phyloP scores from a whole-genome alignment of 164 flowering plant species.

The Aristolochia fimbriata region DNA sequence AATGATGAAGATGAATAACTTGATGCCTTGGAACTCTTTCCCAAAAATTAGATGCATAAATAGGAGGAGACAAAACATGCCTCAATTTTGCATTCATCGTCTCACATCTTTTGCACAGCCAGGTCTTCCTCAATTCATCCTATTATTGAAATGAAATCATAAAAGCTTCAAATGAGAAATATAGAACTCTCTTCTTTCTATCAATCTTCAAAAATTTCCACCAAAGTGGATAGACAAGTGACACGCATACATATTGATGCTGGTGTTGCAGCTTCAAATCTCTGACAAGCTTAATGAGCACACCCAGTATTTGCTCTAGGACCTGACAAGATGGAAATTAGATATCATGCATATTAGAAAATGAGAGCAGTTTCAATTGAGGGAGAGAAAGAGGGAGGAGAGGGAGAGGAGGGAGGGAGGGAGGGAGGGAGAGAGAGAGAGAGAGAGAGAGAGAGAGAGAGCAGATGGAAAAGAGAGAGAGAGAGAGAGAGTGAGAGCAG shows the following conservation, averaged over 20 bases:
- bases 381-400: not conserved
- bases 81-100: constrained; percentile 94
- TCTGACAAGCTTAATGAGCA: constrained; percentile 94
- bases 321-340: constrained; percentile 36
- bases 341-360: not conserved
- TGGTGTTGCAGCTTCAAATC: constrained; percentile 94
- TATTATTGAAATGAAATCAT: constrained; percentile 12
- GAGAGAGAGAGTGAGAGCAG: too few relatives aligned
- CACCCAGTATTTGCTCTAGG: constrained; percentile 87
- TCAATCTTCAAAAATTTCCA: too few relatives aligned
- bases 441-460: too few relatives aligned
- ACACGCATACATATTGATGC: constrained; percentile 73
- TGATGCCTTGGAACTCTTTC: not conserved
- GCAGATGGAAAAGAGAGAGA: too few relatives aligned
- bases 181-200: too few relatives aligned
- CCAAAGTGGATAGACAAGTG: constrained; percentile 1
- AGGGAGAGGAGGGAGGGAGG: too few relatives aligned
- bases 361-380: not conserved
- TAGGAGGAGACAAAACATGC: constrained; percentile 19
- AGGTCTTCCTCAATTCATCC: constrained; percentile 84
- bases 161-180: not conserved
- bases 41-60: not conserved
- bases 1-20: not conserved
- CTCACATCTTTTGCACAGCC: constrained; percentile 92
- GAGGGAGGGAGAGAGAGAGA: too few relatives aligned